A percentile compares a stretch with the other conserved stretches of the same genome.
Evolutionary conservation across 2,329 filamentous ascomycete genomes (phyloP).

Genomic region (Westerdykella ornata): DNA sequence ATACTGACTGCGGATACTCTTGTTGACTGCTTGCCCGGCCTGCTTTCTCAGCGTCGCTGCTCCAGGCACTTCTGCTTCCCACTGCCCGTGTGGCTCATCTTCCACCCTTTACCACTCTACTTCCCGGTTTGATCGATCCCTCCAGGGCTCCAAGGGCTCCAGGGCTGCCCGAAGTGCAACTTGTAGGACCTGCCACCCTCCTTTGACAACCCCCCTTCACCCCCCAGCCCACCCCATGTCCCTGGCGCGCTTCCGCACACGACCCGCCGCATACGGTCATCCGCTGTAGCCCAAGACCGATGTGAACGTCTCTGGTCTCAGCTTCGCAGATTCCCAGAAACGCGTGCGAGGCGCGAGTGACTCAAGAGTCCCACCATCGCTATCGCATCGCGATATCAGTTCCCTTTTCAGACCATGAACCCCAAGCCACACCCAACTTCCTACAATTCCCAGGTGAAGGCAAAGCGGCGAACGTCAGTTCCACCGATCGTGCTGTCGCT

Average conservation of each 20-base stretch:
- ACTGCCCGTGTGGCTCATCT: constrained; percentile 11
- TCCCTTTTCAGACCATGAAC: too few relatives aligned
- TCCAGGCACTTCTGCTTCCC: neutral
- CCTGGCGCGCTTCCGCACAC: constrained; percentile 6
- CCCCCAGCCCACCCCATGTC: constrained; percentile 7
- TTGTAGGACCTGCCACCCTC: neutral
- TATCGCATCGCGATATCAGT: too few relatives aligned
- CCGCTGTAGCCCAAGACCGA: constrained; percentile 8
- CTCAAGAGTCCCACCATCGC: neutral
- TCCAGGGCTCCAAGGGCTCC: neutral
- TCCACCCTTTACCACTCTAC: constrained; percentile 4
- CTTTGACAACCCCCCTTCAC: constrained; percentile 7
- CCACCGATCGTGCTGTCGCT: neutral
- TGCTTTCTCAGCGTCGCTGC: neutral
- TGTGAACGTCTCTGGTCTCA: constrained; percentile 14
- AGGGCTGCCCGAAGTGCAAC: neutral
- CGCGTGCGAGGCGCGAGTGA: constrained; percentile 10
- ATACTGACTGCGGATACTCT: neutral
- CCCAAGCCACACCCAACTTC: too few relatives aligned
- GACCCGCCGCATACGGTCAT: constrained; percentile 30
- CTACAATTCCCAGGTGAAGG: too few relatives aligned
- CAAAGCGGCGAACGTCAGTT: neutral
- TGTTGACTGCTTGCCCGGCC: too few relatives aligned
- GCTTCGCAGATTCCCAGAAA: constrained; percentile 12
- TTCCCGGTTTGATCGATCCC: neutral